Conservation (phyloP, 2,329 filamentous ascomycete genomes). For the Davidsoniella neocaledoniae region DNA sequence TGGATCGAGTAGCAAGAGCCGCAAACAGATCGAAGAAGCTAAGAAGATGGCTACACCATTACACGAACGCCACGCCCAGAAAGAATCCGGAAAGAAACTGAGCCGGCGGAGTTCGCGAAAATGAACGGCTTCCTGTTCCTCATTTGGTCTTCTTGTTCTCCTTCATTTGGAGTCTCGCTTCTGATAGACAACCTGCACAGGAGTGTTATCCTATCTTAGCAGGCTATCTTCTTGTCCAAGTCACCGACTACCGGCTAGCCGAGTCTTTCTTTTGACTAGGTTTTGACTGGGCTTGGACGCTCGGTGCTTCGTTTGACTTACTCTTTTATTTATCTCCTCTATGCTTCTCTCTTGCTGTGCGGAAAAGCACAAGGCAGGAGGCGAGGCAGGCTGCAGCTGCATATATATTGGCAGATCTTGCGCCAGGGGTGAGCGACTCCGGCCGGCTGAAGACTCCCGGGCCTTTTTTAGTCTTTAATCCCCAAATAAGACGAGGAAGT, state of each 20-base stretch:
- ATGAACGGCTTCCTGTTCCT: not conserved
- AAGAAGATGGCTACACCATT: slow-evolving; percentile 13
- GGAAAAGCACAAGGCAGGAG: too few species aligned
- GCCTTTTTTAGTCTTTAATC: too few species aligned
- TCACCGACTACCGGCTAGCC: not conserved
- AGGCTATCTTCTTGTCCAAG: not conserved
- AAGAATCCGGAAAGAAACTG: slow-evolving; percentile 6
- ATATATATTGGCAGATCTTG: too few species aligned
- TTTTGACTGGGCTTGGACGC: not conserved
- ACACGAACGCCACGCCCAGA: slow-evolving; percentile 9
- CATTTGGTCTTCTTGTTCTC: not conserved
- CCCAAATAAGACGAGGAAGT: not conserved
- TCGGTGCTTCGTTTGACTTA: slow-evolving; percentile 1
- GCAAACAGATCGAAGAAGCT: slow-evolving; percentile 11
- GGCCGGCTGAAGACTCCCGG: too few species aligned
- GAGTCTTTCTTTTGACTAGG: not conserved
- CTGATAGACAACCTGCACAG: not conserved
- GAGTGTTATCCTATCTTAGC: not conserved
- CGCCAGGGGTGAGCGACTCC: too few species aligned
- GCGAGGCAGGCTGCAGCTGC: too few species aligned
- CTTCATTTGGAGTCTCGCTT: not conserved
- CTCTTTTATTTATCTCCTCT: not conserved
- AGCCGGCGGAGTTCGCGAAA: slow-evolving; percentile 1
- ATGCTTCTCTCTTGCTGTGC: not conserved
- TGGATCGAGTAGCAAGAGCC: not conserved